Conservation (phyloP, 331 rosid genomes). For the Quercus lobata region DNA sequence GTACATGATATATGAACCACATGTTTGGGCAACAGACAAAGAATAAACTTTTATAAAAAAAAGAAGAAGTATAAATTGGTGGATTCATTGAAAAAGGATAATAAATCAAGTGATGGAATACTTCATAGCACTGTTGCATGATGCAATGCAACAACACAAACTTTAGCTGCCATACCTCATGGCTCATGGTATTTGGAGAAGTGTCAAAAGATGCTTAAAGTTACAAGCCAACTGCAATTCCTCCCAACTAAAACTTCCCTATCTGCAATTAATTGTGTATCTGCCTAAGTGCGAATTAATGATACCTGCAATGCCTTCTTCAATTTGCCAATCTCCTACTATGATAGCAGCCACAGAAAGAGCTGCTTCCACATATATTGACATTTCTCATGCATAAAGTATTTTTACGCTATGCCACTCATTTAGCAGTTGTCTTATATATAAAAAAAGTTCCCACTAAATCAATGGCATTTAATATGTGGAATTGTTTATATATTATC, state of each 20-base stretch:
- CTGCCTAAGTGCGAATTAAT: background rate
- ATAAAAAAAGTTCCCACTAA: too few species aligned
- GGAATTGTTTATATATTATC: too few species aligned
- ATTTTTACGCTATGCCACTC: too few species aligned
- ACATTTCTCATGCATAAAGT: too few species aligned
- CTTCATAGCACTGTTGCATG: constrained; percentile 9
- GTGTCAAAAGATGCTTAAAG: constrained; percentile 21
- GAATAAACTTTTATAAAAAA: background rate
- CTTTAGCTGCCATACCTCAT: constrained; percentile 6
- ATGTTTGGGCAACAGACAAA: background rate
- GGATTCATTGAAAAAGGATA: too few species aligned
- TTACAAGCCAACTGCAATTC: background rate
- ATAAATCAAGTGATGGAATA: background rate
- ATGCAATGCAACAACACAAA: constrained; percentile 17
- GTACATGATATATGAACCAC: background rate
- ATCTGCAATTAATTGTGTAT: constrained; percentile 15
- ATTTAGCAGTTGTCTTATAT: too few species aligned
- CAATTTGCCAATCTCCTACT: background rate
- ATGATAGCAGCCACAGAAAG: background rate
- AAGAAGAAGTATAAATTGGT: too few species aligned
- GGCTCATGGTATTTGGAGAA: background rate
- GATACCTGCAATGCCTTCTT: constrained; percentile 3
- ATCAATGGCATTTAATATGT: too few species aligned
- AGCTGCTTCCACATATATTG: background rate
- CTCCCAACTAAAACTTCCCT: constrained; percentile 20